Conservation (phyloP, 768 basidiomycete genomes). For the Cystofilobasidium capitatum region DNA sequence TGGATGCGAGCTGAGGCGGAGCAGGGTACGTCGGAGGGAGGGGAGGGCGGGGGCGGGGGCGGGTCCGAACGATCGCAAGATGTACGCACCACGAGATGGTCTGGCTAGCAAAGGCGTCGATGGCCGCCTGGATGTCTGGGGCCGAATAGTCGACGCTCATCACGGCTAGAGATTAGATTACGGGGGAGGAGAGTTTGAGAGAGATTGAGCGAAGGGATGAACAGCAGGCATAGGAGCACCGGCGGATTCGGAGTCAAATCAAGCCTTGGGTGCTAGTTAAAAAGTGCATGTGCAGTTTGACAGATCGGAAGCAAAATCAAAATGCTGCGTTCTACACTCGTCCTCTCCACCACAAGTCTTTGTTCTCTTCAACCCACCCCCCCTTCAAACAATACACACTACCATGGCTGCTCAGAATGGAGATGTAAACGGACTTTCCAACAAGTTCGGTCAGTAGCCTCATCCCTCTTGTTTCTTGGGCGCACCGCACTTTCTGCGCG, state of each 20-base stretch:
- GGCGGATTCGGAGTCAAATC: too few relatives aligned
- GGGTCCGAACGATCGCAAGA: not conserved
- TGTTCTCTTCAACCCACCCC: not conserved
- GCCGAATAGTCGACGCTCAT: slow-evolving; percentile 2
- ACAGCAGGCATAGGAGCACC: too few relatives aligned
- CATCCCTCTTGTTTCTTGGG: not conserved
- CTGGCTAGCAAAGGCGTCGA: not conserved
- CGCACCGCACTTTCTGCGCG: not conserved
- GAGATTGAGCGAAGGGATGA: too few relatives aligned
- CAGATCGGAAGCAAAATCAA: too few relatives aligned
- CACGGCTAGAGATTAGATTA: too few relatives aligned
- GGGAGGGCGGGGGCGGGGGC: not conserved
- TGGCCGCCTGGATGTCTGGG: not conserved
- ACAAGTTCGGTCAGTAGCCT: slow-evolving; percentile 7
- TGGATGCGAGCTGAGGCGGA: not conserved
- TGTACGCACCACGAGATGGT: not conserved
- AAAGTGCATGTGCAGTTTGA: too few relatives aligned
- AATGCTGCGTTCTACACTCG: too few relatives aligned
- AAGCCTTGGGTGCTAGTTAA: too few relatives aligned
- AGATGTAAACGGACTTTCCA: slow-evolving; percentile 7
- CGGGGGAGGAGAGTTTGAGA: not conserved
- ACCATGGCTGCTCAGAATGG: slow-evolving; percentile 13
- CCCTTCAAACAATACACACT: slow-evolving; percentile 4
- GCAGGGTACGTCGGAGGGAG: not conserved
- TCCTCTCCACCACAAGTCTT: not conserved